Percentiles rank a stretch among this genome's conserved stretches.
These are phyloP conservation scores for Karstenula rhodostoma DNA, from an alignment of 2,329 filamentous ascomycete genomes.

Conservation along the genomic window DNA sequence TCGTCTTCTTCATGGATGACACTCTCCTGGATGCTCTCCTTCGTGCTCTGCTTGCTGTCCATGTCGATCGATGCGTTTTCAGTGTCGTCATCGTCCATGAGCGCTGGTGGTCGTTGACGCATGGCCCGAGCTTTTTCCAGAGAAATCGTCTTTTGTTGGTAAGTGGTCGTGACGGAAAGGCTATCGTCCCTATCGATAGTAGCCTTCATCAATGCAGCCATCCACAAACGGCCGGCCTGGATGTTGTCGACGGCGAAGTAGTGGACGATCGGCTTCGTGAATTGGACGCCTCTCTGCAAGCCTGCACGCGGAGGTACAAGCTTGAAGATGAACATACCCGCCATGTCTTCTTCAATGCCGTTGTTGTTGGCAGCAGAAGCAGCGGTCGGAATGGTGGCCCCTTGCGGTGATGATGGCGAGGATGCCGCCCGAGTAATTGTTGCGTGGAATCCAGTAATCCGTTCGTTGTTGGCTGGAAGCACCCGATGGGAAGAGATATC, in stretches of 20 bases:
- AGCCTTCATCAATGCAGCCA: slow-evolving; percentile 98
- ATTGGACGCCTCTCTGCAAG: slow-evolving; percentile 89
- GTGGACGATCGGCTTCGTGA: slow-evolving; percentile 96
- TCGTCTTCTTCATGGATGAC: slow-evolving; percentile 50
- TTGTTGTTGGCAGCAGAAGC: slow-evolving; percentile 49
- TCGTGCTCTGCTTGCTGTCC: slow-evolving; percentile 40
- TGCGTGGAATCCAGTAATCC: slow-evolving; percentile 88
- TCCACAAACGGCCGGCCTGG: slow-evolving; percentile 90
- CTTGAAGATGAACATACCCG: slow-evolving; percentile 95
- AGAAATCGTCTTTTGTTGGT: slow-evolving; percentile 96
- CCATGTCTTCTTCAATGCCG: slow-evolving; percentile 55
- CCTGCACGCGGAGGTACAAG: slow-evolving; percentile 89
- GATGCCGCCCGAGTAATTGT: slow-evolving; percentile 87
- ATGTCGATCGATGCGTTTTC: slow-evolving; percentile 37
- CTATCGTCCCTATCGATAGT: slow-evolving; percentile 91
- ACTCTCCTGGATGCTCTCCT: slow-evolving; percentile 46
- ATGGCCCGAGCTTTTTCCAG: slow-evolving; percentile 86
- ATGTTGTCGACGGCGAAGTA: slow-evolving; percentile 96
- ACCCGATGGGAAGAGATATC: slow-evolving; percentile 98
- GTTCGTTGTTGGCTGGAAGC: slow-evolving; percentile 91
- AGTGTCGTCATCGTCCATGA: slow-evolving; percentile 69
- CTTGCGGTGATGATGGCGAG: slow-evolving; percentile 66
- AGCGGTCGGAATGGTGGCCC: slow-evolving; percentile 49
- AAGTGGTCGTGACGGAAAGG: slow-evolving; percentile 84
- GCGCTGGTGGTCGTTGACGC: slow-evolving; percentile 86